These are phyloP conservation scores for Tylopilus sp. DNA, from an alignment of 768 basidiomycete species.

Conservation along the genomic window DNA sequence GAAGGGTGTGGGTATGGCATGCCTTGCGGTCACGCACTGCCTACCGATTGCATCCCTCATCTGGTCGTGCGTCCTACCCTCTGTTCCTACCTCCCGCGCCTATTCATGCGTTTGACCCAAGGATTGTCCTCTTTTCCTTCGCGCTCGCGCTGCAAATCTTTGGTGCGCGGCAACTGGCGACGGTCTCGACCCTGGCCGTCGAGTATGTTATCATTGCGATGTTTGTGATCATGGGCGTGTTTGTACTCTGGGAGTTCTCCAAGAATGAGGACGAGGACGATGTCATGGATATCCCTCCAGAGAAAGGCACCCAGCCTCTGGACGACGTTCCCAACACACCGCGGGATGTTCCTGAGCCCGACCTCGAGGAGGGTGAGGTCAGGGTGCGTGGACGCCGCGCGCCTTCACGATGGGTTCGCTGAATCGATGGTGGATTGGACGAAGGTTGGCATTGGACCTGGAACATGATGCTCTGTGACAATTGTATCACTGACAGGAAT, in stretches of 20 bases:
- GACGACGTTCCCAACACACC: no score
- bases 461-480: no score
- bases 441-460: no score
- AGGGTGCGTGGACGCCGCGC: no score
- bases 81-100: no score
- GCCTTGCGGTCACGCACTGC: constrained; percentile 13
- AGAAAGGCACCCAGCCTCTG: neutral
- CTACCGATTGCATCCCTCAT: constrained; percentile 11
- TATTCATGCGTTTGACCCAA: neutral
- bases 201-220: constrained; percentile 3
- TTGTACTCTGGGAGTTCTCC: constrained; percentile 1
- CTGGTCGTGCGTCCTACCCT: constrained; percentile 14
- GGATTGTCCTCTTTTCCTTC: constrained; percentile 6
- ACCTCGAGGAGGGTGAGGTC: neutral
- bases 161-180: neutral
- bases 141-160: constrained; percentile 14
- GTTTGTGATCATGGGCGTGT: neutral
- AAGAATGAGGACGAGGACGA: neutral
- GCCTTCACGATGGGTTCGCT: no score
- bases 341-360: no score
- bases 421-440: no score
- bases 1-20: constrained; percentile 5
- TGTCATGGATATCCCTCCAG: neutral
- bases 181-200: neutral
- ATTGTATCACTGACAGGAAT: no score